Conservation (phyloP, 805 yeast species). For the Nakazawaea anatomiae region DNA sequence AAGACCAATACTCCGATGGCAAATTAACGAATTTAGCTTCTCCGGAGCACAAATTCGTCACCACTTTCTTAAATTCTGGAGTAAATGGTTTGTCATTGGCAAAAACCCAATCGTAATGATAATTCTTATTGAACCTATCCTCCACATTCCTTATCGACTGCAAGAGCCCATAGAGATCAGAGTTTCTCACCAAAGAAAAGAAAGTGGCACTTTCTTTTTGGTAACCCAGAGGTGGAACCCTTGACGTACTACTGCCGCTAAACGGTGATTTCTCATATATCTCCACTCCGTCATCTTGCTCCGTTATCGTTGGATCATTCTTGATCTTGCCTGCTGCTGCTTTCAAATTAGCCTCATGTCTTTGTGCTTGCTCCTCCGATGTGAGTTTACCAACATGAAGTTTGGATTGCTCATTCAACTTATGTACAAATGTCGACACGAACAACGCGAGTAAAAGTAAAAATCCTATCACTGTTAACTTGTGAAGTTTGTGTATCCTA, state of each 20-base stretch:
- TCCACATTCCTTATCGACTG: conserved; percentile 54
- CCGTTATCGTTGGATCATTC: neutral
- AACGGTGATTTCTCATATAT: conserved; percentile 4
- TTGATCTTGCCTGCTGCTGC: neutral
- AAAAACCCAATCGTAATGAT: conserved; percentile 71
- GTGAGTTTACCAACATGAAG: neutral
- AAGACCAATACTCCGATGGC: conserved; percentile 57
- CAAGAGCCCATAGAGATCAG: conserved; percentile 49
- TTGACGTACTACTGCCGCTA: no score
- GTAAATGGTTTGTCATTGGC: conserved; percentile 61
- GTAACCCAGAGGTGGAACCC: neutral
- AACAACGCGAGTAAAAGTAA: neutral
- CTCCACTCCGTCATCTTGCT: conserved; percentile 1
- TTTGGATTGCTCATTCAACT: neutral
- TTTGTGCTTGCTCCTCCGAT: neutral
- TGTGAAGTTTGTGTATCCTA: neutral
- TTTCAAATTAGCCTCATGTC: neutral
- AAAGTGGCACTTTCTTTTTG: conserved; percentile 53
- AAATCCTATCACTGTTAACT: neutral
- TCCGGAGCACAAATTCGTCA: conserved; percentile 49
- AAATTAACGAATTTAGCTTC: conserved; percentile 51
- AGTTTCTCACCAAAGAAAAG: conserved; percentile 61
- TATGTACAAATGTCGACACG: neutral
- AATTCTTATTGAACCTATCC: conserved; percentile 54
- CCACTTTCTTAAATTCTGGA: conserved; percentile 43